These are phyloP conservation scores for Flaveria bidentis DNA, from an alignment of 129 eudicot genomes.

Conservation along the genomic window DNA sequence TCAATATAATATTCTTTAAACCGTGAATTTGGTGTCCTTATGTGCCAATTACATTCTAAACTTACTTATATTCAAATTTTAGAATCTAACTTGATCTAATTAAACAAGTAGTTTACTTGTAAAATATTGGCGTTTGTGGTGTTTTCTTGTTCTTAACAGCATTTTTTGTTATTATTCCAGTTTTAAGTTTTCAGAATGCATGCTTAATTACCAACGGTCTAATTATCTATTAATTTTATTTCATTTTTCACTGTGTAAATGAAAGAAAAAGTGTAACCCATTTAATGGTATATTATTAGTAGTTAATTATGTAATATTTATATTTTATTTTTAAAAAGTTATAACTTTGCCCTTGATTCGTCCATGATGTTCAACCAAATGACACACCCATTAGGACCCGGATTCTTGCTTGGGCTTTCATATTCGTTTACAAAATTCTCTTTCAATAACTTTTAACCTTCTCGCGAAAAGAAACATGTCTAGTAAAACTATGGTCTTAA, in stretches of 20 bases:
- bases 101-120: constrained; percentile 42
- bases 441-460: too few relatives aligned
- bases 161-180: constrained; percentile 20
- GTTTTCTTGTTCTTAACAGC: constrained; percentile 33
- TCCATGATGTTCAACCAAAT: too few relatives aligned
- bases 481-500: too few relatives aligned
- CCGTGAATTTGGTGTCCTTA: constrained; percentile 22
- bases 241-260: neutral
- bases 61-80: neutral
- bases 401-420: too few relatives aligned
- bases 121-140: constrained; percentile 35
- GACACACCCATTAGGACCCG: too few relatives aligned
- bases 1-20: constrained; percentile 20
- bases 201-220: constrained; percentile 30
- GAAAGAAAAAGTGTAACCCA: neutral
- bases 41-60: neutral
- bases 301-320: too few relatives aligned
- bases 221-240: neutral
- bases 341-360: too few relatives aligned
- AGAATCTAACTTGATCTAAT: constrained; percentile 23
- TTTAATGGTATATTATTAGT: too few relatives aligned
- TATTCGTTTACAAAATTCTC: too few relatives aligned
- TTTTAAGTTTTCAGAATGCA: constrained; percentile 22
- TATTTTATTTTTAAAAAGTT: too few relatives aligned
- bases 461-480: too few relatives aligned